Evolutionary conservation across 306 rosid genomes (phyloP).

Genomic region (Ormosia emarginata): DNA sequence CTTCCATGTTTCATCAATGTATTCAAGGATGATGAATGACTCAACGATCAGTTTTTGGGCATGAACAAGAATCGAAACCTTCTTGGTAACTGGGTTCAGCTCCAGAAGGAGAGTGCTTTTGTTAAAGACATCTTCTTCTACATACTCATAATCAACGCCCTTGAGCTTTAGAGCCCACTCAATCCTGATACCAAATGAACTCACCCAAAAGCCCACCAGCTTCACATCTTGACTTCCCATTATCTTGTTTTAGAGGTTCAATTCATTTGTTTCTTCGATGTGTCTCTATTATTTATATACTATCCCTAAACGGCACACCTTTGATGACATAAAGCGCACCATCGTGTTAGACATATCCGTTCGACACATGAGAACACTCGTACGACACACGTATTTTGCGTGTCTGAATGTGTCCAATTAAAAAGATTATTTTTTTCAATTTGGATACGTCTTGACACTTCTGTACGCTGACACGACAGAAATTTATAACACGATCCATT

Average conservation of each 20-base stretch:
- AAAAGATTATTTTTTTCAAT: too few relatives aligned
- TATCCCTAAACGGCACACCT: too few relatives aligned
- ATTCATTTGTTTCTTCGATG: not conserved
- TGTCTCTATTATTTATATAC: not conserved
- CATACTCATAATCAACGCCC: slow-evolving; percentile 29
- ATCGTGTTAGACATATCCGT: too few relatives aligned
- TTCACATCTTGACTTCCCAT: slow-evolving; percentile 33
- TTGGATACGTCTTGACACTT: too few relatives aligned
- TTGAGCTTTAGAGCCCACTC: too few relatives aligned
- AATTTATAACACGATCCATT: too few relatives aligned
- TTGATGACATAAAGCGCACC: too few relatives aligned
- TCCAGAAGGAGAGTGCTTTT: slow-evolving; percentile 33
- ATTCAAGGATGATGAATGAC: slow-evolving; percentile 35
- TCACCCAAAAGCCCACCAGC: slow-evolving; percentile 19
- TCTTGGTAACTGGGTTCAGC: slow-evolving; percentile 38
- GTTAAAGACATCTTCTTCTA: slow-evolving; percentile 46
- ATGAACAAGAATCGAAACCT: slow-evolving; percentile 27
- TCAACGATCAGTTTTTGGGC: slow-evolving; percentile 17
- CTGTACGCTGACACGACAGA: too few relatives aligned
- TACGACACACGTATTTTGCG: too few relatives aligned
- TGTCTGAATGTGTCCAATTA: too few relatives aligned
- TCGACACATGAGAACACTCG: too few relatives aligned
- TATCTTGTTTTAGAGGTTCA: not conserved
- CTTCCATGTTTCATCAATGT: slow-evolving; percentile 26
- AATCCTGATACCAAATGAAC: slow-evolving; percentile 32